Percentiles rank a stretch among this genome's conserved stretches.
phyloP scores from a whole-genome alignment of 345 rosid species.

The Aquilaria sinensis region DNA sequence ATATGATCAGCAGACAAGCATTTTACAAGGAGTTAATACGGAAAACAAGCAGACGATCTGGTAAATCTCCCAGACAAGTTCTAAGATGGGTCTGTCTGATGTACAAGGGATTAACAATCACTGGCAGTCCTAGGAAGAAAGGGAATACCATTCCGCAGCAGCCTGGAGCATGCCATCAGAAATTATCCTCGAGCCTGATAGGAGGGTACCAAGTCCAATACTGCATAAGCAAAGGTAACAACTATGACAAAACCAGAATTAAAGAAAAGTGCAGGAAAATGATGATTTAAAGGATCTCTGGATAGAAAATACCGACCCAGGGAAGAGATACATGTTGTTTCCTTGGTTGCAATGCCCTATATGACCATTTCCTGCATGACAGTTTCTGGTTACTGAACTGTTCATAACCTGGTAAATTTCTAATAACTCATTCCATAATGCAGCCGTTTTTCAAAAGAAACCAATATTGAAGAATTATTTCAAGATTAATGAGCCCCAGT shows the following conservation, averaged over 20 bases:
- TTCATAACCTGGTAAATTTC: too few species aligned
- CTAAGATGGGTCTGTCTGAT: not conserved
- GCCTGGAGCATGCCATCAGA: slow-evolving; percentile 99
- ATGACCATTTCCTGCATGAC: slow-evolving; percentile 56
- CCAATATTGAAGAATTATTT: too few species aligned
- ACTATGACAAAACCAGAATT: not conserved
- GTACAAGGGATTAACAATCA: too few species aligned
- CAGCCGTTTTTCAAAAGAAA: too few species aligned
- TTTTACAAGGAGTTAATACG: too few species aligned
- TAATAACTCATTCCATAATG: too few species aligned
- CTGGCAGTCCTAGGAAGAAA: not conserved
- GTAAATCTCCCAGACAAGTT: not conserved
- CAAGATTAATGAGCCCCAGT: too few species aligned
- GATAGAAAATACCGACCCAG: slow-evolving; percentile 59
- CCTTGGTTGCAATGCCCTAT: slow-evolving; percentile 96
- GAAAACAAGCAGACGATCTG: not conserved
- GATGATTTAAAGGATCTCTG: not conserved
- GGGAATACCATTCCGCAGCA: slow-evolving; percentile 82
- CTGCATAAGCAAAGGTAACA: slow-evolving; percentile 31
- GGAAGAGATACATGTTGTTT: slow-evolving; percentile 97
- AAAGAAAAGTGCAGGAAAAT: not conserved
- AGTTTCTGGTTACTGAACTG: too few species aligned
- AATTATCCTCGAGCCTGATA: slow-evolving; percentile 79
- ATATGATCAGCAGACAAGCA: too few species aligned
- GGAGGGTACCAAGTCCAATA: slow-evolving; percentile 95